Base-by-base conservation (phyloP, 2,329 filamentous ascomycete species). In the Venturia aucupariae region DNA sequence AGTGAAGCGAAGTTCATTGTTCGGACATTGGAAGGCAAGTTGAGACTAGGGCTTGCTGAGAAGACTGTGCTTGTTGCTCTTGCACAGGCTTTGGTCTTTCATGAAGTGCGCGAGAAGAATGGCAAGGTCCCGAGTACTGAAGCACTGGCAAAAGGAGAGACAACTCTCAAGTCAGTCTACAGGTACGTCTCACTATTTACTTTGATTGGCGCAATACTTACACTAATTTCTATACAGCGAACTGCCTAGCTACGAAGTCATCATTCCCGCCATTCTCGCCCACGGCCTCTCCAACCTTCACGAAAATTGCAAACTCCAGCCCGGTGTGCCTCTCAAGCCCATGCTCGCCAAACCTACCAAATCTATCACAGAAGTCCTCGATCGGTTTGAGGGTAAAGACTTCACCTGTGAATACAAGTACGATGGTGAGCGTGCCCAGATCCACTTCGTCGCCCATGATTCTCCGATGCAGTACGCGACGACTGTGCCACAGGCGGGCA, bases 351-450 rank as follows among this genome's bases (percentile, higher is more conserved):
- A 97, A 72, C 94, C 94, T 3, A 99, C 94, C 11, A 99, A 99
- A 75, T 92, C 94, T 5, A 97, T 99, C 70, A 96, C 92, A 0
- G 94, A 99, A 77, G 94, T 99, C 0, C 82, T 99, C 13, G 93
- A 99, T 75, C 90, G 94, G 5, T 99, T 99, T 69, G 94, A 97
- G 73, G 87, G 90, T 68, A 94, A 96, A 73, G 89, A 88, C 32
- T 99, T 99, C 72, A 97, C 94, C 0, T 99, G 94, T 77, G 94
- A 99, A 75, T 99, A 96, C 82, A 99, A 99, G 76, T 99, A 99
- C 72, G 94, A 99, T 71, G 94, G 94, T 60, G 94, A 99, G 76
- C 84, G 94, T 73, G 94, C 94, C n/a, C 94, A 99, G 74, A 97
- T 99, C 61, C 94, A 99, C 74, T 99, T 96, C 69, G 91, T 97